These are phyloP conservation scores for Inga oerstediana DNA, from an alignment of 306 rosid species.

Conservation along the genomic window DNA sequence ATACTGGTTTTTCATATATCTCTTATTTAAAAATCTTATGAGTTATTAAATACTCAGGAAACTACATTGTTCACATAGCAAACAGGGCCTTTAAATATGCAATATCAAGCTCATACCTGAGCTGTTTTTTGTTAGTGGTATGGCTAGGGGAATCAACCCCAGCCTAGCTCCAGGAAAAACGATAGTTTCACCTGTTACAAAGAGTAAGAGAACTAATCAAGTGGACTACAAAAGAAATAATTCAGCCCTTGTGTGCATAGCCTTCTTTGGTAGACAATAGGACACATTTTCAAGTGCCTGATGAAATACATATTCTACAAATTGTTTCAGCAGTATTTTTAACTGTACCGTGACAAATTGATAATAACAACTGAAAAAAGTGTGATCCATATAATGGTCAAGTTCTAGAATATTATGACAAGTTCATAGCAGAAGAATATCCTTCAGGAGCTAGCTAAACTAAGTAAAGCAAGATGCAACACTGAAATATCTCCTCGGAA, in stretches of 20 bases:
- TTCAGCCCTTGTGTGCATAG: slow-evolving; percentile 4
- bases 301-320: slow-evolving; percentile 19
- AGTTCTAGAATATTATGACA: background rate
- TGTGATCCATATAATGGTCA: background rate
- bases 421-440: background rate
- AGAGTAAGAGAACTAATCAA: slow-evolving; percentile 13
- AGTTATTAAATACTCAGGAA: background rate
- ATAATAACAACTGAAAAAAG: background rate
- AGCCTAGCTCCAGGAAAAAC: slow-evolving; percentile 83
- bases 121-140: slow-evolving; percentile 73
- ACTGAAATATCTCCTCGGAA: background rate
- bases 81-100: background rate
- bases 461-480: background rate
- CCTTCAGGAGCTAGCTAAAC: background rate
- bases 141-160: slow-evolving; percentile 78
- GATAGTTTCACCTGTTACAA: slow-evolving; percentile 76
- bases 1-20: background rate
- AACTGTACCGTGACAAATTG: slow-evolving; percentile 17
- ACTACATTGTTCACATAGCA: background rate
- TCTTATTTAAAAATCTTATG: background rate
- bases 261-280: background rate
- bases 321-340: background rate
- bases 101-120: slow-evolving; percentile 54
- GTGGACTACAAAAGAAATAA: slow-evolving; percentile 2
- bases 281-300: background rate